phyloP scores from a whole-genome alignment of 768 basidiomycete species.

The Boletus sensibilis region DNA sequence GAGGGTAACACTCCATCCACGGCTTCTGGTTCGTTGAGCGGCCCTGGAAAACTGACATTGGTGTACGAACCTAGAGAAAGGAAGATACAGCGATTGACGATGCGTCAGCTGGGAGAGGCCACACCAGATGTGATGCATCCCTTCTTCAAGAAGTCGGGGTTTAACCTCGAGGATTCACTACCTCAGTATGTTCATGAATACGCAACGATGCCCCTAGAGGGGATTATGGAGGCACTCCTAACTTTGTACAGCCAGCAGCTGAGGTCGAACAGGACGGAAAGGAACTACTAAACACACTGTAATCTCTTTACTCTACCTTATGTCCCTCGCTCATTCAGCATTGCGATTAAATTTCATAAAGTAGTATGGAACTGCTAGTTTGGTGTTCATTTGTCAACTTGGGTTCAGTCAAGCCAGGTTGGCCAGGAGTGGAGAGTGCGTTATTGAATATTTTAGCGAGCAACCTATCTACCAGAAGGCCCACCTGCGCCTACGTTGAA shows the following conservation, averaged over 20 bases:
- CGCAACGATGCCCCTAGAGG: slow-evolving; percentile 77
- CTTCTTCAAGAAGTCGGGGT: slow-evolving; percentile 81
- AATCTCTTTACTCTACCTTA: background rate
- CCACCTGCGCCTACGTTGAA: slow-evolving; percentile 59
- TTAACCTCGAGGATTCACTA: slow-evolving; percentile 80
- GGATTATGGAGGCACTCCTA: slow-evolving; percentile 78
- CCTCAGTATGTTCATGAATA: slow-evolving; percentile 88
- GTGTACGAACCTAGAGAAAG: slow-evolving; percentile 58
- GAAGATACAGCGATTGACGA: slow-evolving; percentile 74
- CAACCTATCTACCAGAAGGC: slow-evolving; percentile 31
- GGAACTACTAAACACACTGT: slow-evolving; percentile 7
- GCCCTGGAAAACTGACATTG: slow-evolving; percentile 29
- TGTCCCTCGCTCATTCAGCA: background rate
- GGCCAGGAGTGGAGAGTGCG: background rate
- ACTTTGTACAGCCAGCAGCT: slow-evolving; percentile 78
- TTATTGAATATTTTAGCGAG: slow-evolving; percentile 10
- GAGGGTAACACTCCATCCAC: background rate
- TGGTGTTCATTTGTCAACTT: background rate
- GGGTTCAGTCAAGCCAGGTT: background rate
- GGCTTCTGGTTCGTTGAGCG: background rate
- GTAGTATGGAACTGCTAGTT: background rate
- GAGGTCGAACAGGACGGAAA: slow-evolving; percentile 29
- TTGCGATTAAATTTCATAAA: background rate
- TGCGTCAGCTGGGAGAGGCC: slow-evolving; percentile 86
- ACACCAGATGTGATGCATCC: slow-evolving; percentile 87